Conservation (phyloP, 1,284 basidiomycete species). For the Vanrija sp. region DNA sequence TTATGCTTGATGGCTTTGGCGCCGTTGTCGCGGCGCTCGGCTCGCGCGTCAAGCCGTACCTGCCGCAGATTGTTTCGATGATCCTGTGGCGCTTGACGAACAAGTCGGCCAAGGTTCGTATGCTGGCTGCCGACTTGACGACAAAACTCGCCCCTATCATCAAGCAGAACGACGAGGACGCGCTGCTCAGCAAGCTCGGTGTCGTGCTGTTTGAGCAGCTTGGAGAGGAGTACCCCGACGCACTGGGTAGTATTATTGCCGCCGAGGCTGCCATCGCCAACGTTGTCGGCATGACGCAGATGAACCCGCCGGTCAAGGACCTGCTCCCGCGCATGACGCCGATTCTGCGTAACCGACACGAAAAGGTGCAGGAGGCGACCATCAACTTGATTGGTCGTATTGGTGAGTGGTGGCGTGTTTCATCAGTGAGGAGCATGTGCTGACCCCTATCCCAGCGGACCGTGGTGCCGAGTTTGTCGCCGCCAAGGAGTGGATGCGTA, state of each 20-base stretch:
- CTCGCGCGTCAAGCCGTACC: slow-evolving; percentile 96
- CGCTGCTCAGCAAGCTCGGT: slow-evolving; percentile 90
- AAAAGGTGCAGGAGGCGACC: slow-evolving; percentile 98
- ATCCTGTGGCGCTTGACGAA: slow-evolving; percentile 99
- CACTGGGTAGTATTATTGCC: slow-evolving; percentile 95
- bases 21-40: slow-evolving; percentile 96
- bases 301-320: slow-evolving; percentile 99
- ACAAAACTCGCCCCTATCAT: slow-evolving; percentile 93
- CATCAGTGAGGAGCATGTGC: too few relatives aligned
- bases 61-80: slow-evolving; percentile 98
- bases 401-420: slow-evolving; percentile 53
- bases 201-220: slow-evolving; percentile 97
- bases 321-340: slow-evolving; percentile 98
- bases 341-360: slow-evolving; percentile 96
- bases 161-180: slow-evolving; percentile 97
- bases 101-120: slow-evolving; percentile 98
- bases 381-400: slow-evolving; percentile 99
- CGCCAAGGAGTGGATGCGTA: slow-evolving; percentile 99
- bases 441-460: slow-evolving; percentile 65
- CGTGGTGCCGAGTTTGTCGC: slow-evolving; percentile 96
- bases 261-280: slow-evolving; percentile 98
- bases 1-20: slow-evolving; percentile 98
- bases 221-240: slow-evolving; percentile 99
- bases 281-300: slow-evolving; percentile 99
- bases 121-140: slow-evolving; percentile 96